Evolutionary conservation across 2,329 filamentous ascomycete species (phyloP), one percentile per base, ranked within the genome.

Genomic region (Lasiodiplodia gonubiensis): DNA sequence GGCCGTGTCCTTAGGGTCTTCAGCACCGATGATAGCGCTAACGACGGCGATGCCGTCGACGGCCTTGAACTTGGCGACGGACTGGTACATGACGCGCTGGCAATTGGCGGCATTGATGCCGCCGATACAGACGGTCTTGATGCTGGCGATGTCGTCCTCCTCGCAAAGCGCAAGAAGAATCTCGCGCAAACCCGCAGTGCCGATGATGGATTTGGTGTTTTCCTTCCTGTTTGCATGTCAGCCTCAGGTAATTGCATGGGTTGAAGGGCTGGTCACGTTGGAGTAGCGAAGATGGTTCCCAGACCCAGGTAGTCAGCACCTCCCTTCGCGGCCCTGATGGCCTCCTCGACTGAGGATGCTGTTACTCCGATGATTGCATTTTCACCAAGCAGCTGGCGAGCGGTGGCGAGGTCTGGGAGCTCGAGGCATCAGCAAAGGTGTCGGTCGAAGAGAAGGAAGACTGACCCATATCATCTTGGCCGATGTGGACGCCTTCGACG

Each of bases 241-340:
- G 46, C 21, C 4, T 16, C 10, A 21, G 14, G 18, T 5, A 51
- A 35, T 37, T 59, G 7, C n/a, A 18, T 2, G 7, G 30, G 14
- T 23, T 4, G n/a, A 14, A 27, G 7, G 14, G 30, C 16, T 48
- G 4, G 23, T 27, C 27, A 92, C 86, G 93, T 97, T 59, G 88
- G 79, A 0, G 94, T 98, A 18, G 93, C 88, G 80, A 91, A 97
- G 70, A 97, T 88, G 1, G 94, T 95, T 30, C 95, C 94, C 57
- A 98, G 89, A 21, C 94, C 95, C 4, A 98, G 84, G 78, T 98
- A 98, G 78, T 95, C 89, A 33, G 94, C 93, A n/a, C 93, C 93
- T 61, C 86, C 86, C 61, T 86, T 81, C 68, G 91, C 90, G 0
- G 94, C 94, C 66, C 80, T 82, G 57, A 89, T 78, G 4, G 93